Evolutionary conservation across 768 basidiomycete genomes (phyloP).

Genomic region (Russula griseocarnosa): DNA sequence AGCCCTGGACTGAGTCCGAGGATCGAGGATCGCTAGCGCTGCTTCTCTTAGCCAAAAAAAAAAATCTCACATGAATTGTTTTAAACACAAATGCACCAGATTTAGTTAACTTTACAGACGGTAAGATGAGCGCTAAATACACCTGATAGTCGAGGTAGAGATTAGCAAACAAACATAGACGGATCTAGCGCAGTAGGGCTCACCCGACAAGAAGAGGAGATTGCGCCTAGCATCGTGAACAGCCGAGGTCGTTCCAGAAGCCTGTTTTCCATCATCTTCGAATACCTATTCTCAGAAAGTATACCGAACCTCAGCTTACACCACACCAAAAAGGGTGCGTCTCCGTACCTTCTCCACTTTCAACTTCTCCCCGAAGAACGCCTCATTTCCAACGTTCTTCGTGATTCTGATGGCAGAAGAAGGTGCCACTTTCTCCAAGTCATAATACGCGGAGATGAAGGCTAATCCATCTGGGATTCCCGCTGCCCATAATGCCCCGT

Average conservation of each 20-base stretch:
- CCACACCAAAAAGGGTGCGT: background rate
- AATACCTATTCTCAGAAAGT: slow-evolving; percentile 46
- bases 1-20: too few species aligned
- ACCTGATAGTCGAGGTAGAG: background rate
- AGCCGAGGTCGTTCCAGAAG: slow-evolving; percentile 53
- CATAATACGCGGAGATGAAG: slow-evolving; percentile 39
- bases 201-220: slow-evolving; percentile 58
- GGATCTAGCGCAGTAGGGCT: slow-evolving; percentile 15
- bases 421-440: slow-evolving; percentile 43
- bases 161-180: background rate
- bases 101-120: slow-evolving; percentile 13
- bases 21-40: too few species aligned
- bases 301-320: background rate
- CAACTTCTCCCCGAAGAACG: slow-evolving; percentile 59
- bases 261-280: slow-evolving; percentile 59
- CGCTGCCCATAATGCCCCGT: slow-evolving; percentile 61
- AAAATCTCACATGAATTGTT: too few species aligned
- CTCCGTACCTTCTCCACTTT: slow-evolving; percentile 50
- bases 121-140: slow-evolving; percentile 5
- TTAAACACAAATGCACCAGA: background rate
- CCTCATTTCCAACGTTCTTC: slow-evolving; percentile 46
- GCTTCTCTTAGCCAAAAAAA: too few species aligned
- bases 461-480: slow-evolving; percentile 45
- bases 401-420: slow-evolving; percentile 51
- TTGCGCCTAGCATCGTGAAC: slow-evolving; percentile 51